Conservation (phyloP, 495 filamentous ascomycete species). For the Xeromyces bisporus region DNA sequence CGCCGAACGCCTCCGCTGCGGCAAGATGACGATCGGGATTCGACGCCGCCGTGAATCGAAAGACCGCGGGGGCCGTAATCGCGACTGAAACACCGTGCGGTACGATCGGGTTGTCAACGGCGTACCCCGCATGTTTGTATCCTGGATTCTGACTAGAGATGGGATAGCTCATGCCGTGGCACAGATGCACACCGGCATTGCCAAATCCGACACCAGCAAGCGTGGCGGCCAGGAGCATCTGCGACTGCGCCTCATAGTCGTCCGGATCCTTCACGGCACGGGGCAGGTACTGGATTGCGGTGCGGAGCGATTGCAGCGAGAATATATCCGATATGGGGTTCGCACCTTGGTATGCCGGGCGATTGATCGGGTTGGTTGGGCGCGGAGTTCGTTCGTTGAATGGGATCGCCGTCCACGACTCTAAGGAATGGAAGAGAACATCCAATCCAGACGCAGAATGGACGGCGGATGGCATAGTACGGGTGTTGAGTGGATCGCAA, state of each 20-base stretch:
- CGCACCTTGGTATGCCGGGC: slow-evolving; percentile 90
- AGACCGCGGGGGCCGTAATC: slow-evolving; percentile 86
- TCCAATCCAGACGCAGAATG: slow-evolving; percentile 79
- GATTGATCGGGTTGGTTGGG: slow-evolving; percentile 74
- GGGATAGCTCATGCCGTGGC: slow-evolving; percentile 94
- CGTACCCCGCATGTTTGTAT: slow-evolving; percentile 75
- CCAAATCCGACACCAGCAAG: slow-evolving; percentile 92
- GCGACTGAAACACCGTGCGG: slow-evolving; percentile 93
- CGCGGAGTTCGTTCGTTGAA: slow-evolving; percentile 70
- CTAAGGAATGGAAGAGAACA: slow-evolving; percentile 83
- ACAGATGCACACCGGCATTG: slow-evolving; percentile 92
- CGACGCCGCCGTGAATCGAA: slow-evolving; percentile 75
- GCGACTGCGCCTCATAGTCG: slow-evolving; percentile 72
- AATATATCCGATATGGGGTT: slow-evolving; percentile 98
- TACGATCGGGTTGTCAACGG: slow-evolving; percentile 58
- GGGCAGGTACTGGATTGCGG: slow-evolving; percentile 79
- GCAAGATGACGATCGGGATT: slow-evolving; percentile 83
- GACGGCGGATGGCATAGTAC: slow-evolving; percentile 86
- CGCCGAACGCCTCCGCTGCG: slow-evolving; percentile 80
- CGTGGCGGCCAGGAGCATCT: slow-evolving; percentile 92
- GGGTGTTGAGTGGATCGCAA: slow-evolving; percentile 88
- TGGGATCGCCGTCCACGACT: slow-evolving; percentile 93
- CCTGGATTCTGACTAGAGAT: slow-evolving; percentile 86
- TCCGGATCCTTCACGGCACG: slow-evolving; percentile 72
- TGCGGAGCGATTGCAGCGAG: slow-evolving; percentile 61